Evolutionary conservation across 2,329 filamentous ascomycete genomes (phyloP).

Genomic region (Laburnicola sp.): DNA sequence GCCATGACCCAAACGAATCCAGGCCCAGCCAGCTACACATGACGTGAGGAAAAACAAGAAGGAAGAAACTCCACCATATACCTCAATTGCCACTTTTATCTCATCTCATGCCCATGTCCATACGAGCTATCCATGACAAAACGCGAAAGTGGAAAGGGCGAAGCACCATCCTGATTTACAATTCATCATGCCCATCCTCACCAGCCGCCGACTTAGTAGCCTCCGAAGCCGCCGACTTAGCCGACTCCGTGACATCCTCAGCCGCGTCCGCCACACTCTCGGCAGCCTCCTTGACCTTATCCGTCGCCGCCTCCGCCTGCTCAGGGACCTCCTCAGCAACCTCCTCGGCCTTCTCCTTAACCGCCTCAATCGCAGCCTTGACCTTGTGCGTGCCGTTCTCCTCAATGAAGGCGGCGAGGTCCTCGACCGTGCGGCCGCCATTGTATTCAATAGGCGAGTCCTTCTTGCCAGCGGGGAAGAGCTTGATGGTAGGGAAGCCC

Average conservation of each 20-base stretch:
- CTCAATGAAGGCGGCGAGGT: conserved; percentile 87
- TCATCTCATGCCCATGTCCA: conserved; percentile 7
- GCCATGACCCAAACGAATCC: too few species aligned
- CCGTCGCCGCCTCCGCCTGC: conserved; percentile 43
- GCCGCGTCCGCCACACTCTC: conserved; percentile 23
- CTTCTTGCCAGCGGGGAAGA: conserved; percentile 91
- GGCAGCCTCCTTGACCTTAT: conserved; percentile 47
- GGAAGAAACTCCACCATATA: neutral
- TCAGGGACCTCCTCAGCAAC: conserved; percentile 46
- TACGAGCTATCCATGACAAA: neutral
- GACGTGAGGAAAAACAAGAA: neutral
- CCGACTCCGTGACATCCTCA: conserved; percentile 43
- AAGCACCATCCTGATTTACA: conserved; percentile 58
- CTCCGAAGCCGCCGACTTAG: conserved; percentile 47
- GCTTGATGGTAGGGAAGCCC: conserved; percentile 99
- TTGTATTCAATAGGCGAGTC: conserved; percentile 80
- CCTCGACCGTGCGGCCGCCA: conserved; percentile 85
- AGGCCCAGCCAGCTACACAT: neutral
- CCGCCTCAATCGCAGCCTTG: conserved; percentile 63
- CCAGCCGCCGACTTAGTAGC: conserved; percentile 40
- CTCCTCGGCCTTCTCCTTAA: conserved; percentile 58
- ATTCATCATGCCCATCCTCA: conserved; percentile 66
- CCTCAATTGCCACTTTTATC: conserved; percentile 10
- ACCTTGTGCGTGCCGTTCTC: conserved; percentile 92
- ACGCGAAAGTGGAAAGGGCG: conserved; percentile 8